Percentiles rank a stretch among this genome's conserved stretches.
Evolutionary conservation across 2,329 filamentous ascomycete species (phyloP).

Genomic region (Tolypocladium paradoxum): DNA sequence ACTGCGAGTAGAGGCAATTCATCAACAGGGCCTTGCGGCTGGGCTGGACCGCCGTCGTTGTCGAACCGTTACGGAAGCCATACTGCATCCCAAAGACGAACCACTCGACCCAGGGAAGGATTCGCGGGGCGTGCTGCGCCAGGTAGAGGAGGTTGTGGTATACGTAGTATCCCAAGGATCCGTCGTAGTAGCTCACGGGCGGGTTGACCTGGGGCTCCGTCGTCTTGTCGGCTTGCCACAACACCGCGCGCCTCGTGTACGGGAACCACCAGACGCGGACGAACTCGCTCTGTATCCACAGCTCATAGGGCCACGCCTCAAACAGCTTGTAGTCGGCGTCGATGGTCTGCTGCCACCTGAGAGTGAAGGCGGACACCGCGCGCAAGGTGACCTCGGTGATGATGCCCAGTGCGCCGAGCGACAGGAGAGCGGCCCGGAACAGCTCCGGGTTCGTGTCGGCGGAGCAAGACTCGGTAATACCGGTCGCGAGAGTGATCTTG

Average conservation of each 20-base stretch:
- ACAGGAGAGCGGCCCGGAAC: conserved; percentile 80
- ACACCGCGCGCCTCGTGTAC: conserved; percentile 75
- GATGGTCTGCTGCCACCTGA: conserved; percentile 77
- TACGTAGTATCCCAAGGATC: conserved; percentile 69
- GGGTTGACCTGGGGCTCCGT: conserved; percentile 48
- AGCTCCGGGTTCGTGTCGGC: conserved; percentile 62
- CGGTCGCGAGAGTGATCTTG: conserved; percentile 73
- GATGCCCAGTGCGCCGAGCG: conserved; percentile 81
- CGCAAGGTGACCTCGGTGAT: conserved; percentile 82
- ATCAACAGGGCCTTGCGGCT: conserved; percentile 75
- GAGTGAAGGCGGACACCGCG: conserved; percentile 69
- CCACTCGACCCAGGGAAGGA: conserved; percentile 86
- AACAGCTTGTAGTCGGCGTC: conserved; percentile 60
- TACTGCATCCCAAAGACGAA: conserved; percentile 98
- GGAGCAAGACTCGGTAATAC: conserved; percentile 59
- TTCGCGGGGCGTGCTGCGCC: conserved; percentile 63
- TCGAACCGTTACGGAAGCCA: conserved; percentile 64
- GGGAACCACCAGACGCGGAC: conserved; percentile 97
- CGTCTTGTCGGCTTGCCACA: conserved; percentile 82
- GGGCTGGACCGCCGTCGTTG: conserved; percentile 66
- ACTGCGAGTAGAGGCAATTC: conserved; percentile 98
- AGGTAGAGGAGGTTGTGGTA: conserved; percentile 87
- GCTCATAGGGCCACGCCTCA: conserved; percentile 55
- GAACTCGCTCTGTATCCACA: conserved; percentile 83
- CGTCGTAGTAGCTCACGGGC: conserved; percentile 68